These are phyloP conservation scores for Pulveroboletus frians DNA, from an alignment of 768 basidiomycete genomes.

Conservation along the genomic window DNA sequence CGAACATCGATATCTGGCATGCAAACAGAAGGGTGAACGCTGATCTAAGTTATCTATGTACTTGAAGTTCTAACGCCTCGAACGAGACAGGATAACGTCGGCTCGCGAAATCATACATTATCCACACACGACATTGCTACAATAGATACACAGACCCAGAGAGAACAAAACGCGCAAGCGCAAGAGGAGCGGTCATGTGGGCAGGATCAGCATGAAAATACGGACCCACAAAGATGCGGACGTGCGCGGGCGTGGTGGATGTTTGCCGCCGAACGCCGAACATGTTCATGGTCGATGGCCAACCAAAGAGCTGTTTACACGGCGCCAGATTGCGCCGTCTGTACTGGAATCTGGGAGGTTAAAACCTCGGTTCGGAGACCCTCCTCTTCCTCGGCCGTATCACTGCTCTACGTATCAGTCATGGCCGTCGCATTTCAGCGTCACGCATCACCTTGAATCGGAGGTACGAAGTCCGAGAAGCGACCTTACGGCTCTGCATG, in stretches of 20 bases:
- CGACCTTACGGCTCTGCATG: slow-evolving; percentile 14
- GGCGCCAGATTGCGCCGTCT: not conserved
- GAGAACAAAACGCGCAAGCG: no score
- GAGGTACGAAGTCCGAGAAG: slow-evolving; percentile 9
- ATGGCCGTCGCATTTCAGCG: not conserved
- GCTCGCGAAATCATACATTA: not conserved
- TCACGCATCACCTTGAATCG: not conserved
- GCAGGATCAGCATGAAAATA: not conserved
- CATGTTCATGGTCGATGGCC: no score
- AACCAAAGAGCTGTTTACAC: not conserved
- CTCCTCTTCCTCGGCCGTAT: not conserved
- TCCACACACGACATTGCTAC: not conserved
- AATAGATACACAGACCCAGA: not conserved
- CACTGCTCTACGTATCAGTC: not conserved
- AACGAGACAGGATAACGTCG: no score
- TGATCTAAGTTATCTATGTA: no score
- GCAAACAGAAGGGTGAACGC: no score
- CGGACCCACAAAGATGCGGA: not conserved
- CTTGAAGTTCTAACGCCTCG: no score
- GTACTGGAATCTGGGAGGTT: slow-evolving; percentile 6
- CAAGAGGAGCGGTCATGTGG: not conserved
- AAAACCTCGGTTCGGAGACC: not conserved
- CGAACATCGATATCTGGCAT: no score
- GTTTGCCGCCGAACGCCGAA: no score
- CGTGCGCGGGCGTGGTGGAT: no score